Evolutionary conservation across 2,329 filamentous ascomycete genomes (phyloP).

Genomic region (Botrytis byssoidea): DNA sequence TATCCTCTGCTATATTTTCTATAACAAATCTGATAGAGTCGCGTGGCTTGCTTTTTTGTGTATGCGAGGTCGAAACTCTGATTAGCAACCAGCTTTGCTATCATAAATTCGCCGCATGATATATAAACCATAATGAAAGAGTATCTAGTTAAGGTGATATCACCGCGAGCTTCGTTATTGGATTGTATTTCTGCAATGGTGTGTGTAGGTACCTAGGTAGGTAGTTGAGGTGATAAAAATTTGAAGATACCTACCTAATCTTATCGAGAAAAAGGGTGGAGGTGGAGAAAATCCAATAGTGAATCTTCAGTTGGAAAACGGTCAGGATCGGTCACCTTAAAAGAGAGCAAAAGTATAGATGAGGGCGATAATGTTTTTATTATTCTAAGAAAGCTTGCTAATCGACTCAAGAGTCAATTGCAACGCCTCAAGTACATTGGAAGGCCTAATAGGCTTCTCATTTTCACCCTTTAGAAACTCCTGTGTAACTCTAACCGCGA

Average conservation of each 20-base stretch:
- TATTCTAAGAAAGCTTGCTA: neutral
- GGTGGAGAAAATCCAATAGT: neutral
- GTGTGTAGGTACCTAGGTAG: too few relatives aligned
- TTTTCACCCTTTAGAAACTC: neutral
- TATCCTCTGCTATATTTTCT: constrained; percentile 9
- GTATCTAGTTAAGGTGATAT: neutral
- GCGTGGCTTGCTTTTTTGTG: neutral
- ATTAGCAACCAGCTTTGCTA: neutral
- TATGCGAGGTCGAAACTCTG: neutral
- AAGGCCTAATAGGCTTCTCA: neutral
- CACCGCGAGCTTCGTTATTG: neutral
- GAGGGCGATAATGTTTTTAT: neutral
- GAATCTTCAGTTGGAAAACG: neutral
- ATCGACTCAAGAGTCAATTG: neutral
- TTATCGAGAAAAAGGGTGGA: neutral
- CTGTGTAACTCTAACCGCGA: neutral
- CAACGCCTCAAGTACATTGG: neutral
- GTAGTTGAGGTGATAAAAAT: neutral
- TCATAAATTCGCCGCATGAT: constrained; percentile 1
- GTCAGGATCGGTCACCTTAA: neutral
- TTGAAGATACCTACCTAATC: neutral
- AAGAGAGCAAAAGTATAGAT: neutral
- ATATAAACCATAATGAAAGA: neutral
- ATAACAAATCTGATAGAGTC: neutral
- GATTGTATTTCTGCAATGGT: neutral